Conservation (phyloP, 306 rosid species). For the Sesbania bispinosa region DNA sequence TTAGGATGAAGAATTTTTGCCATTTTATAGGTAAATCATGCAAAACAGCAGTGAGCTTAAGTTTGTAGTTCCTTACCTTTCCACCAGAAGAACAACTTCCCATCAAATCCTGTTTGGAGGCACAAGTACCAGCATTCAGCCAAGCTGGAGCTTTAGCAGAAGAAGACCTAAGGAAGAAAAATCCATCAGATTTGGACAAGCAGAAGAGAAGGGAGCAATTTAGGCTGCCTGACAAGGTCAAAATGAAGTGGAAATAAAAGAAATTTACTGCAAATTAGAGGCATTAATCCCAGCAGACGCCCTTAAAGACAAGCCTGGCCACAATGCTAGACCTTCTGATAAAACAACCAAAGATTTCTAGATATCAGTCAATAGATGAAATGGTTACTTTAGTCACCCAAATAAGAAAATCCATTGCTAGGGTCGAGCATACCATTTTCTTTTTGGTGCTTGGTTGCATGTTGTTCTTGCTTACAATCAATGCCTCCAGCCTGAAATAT, state of each 20-base stretch:
- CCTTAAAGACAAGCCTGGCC: slow-evolving; percentile 25
- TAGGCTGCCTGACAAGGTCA: slow-evolving; percentile 12
- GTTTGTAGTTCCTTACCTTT: slow-evolving; percentile 24
- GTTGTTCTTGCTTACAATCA: slow-evolving; percentile 37
- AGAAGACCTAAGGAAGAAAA: slow-evolving; percentile 25
- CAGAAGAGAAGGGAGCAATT: background rate
- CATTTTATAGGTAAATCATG: background rate
- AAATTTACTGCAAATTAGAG: slow-evolving; percentile 29
- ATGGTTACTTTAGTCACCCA: background rate
- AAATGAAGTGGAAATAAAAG: slow-evolving; percentile 2
- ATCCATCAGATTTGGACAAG: slow-evolving; percentile 4
- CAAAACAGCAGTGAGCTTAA: slow-evolving; percentile 2
- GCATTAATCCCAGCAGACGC: slow-evolving; percentile 19
- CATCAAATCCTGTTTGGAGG: slow-evolving; percentile 30
- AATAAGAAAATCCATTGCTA: slow-evolving; percentile 5
- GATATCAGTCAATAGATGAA: background rate
- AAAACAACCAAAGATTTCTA: slow-evolving; percentile 16
- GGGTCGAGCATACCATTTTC: slow-evolving; percentile 41
- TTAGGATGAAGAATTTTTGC: background rate
- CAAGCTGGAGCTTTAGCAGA: slow-evolving; percentile 25
- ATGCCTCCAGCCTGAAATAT: slow-evolving; percentile 37
- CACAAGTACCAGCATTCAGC: slow-evolving; percentile 21
- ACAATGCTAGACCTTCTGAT: slow-evolving; percentile 29
- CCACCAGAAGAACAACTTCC: slow-evolving; percentile 25
- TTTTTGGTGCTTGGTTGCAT: slow-evolving; percentile 26